Conservation (phyloP, 768 basidiomycete species). For the Suillus paluster region DNA sequence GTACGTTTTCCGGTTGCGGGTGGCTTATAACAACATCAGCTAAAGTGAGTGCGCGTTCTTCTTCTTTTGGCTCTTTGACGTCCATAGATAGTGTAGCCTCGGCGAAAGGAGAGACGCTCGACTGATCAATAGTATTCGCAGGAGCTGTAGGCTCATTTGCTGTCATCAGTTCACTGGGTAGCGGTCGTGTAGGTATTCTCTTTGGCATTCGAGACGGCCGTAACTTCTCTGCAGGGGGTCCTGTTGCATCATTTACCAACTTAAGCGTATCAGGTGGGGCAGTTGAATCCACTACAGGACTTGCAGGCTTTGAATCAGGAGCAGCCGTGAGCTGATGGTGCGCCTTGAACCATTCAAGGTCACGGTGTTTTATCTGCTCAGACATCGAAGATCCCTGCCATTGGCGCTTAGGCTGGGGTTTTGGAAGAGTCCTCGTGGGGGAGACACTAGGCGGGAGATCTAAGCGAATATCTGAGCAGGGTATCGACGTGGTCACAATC, state of each 20-base stretch:
- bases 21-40: background rate
- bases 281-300: background rate
- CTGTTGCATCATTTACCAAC: background rate
- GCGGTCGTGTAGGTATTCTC: conserved; percentile 1
- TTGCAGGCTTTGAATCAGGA: background rate
- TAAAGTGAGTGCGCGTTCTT: background rate
- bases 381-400: conserved; percentile 23
- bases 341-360: conserved; percentile 34
- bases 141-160: background rate
- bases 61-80: background rate
- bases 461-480: background rate
- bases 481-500: background rate
- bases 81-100: background rate
- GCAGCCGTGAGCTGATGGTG: conserved; percentile 10
- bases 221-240: background rate
- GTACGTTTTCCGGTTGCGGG: background rate
- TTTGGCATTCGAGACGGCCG: conserved; percentile 3
- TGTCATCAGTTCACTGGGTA: background rate
- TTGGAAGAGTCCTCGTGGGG: conserved; percentile 8
- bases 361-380: conserved; percentile 30
- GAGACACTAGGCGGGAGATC: conserved; percentile 8
- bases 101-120: background rate
- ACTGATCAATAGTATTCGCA: background rate
- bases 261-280: background rate
- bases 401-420: conserved; percentile 32